A percentile compares a stretch with the other conserved stretches of the same genome.
Evolutionary conservation across 345 rosid species (phyloP).

Genomic region (Cardamine occulta): DNA sequence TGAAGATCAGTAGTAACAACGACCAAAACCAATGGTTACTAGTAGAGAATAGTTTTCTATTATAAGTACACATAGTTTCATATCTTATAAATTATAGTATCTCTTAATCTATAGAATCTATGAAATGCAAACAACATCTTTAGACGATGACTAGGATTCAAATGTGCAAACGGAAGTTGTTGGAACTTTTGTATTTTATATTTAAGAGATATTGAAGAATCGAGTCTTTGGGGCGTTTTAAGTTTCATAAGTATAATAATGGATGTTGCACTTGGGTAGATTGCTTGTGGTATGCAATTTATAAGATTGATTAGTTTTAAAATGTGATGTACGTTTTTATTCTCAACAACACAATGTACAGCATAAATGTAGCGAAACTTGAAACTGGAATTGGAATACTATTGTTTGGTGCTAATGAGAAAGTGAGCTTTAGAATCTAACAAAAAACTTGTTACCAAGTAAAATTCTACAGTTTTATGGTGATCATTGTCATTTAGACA

Average conservation of each 20-base stretch:
- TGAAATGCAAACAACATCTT: background rate
- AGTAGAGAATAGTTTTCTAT: conserved; percentile 8
- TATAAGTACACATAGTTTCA: background rate
- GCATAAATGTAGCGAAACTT: conserved; percentile 29
- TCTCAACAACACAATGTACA: conserved; percentile 39
- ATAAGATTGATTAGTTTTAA: background rate
- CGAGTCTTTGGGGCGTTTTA: background rate
- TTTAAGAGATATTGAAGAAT: background rate
- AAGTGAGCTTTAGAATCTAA: conserved; percentile 23
- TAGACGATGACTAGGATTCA: background rate
- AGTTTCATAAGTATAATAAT: background rate
- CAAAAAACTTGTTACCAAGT: conserved; percentile 22
- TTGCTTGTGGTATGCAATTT: conserved; percentile 8
- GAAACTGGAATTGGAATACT: conserved; percentile 9
- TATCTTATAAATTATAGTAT: background rate
- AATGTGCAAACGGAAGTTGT: background rate
- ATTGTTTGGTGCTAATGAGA: conserved; percentile 27
- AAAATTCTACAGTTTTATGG: conserved; percentile 32
- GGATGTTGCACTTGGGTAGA: background rate
- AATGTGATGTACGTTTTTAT: background rate
- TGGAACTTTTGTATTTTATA: background rate
- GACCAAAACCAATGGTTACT: background rate
- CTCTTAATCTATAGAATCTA: background rate
- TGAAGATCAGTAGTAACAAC: background rate
- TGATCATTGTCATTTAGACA: conserved; percentile 2